phyloP scores from a whole-genome alignment of 306 rosid genomes.

The Senna siamea region DNA sequence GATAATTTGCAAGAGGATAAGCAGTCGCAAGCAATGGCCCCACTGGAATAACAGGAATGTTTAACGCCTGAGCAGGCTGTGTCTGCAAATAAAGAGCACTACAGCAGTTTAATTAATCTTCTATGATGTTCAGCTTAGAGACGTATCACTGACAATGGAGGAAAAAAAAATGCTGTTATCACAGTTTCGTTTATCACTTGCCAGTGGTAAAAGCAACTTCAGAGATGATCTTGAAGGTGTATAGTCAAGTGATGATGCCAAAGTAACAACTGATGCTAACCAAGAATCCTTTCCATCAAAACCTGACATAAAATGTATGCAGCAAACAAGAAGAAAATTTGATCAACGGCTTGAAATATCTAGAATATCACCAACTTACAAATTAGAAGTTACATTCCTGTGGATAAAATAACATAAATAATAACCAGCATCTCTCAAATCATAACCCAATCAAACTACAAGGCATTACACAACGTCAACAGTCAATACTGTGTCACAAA shows the following conservation, averaged over 20 bases:
- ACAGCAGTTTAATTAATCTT: slow-evolving; percentile 17
- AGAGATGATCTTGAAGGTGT: slow-evolving; percentile 77
- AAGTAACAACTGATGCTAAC: slow-evolving; percentile 71
- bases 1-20: slow-evolving; percentile 59
- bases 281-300: slow-evolving; percentile 60
- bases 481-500: not conserved
- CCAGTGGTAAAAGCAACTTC: slow-evolving; percentile 86
- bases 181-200: slow-evolving; percentile 48
- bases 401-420: not conserved
- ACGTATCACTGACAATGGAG: slow-evolving; percentile 4
- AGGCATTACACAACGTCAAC: not conserved
- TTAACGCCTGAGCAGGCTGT: slow-evolving; percentile 69
- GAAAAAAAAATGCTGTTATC: slow-evolving; percentile 4
- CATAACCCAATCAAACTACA: not conserved
- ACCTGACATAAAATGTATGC: slow-evolving; percentile 51
- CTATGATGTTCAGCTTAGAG: slow-evolving; percentile 6
- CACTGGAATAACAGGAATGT: slow-evolving; percentile 76
- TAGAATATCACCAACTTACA: not conserved
- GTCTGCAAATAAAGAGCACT: slow-evolving; percentile 57
- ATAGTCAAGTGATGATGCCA: slow-evolving; percentile 89
- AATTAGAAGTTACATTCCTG: not conserved
- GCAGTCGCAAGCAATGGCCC: slow-evolving; percentile 64
- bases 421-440: not conserved
- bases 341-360: not conserved
- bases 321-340: slow-evolving; percentile 27